Evolutionary conservation across 2,329 filamentous ascomycete genomes (phyloP).

Genomic region (Cadophora luteo-olivacea): DNA sequence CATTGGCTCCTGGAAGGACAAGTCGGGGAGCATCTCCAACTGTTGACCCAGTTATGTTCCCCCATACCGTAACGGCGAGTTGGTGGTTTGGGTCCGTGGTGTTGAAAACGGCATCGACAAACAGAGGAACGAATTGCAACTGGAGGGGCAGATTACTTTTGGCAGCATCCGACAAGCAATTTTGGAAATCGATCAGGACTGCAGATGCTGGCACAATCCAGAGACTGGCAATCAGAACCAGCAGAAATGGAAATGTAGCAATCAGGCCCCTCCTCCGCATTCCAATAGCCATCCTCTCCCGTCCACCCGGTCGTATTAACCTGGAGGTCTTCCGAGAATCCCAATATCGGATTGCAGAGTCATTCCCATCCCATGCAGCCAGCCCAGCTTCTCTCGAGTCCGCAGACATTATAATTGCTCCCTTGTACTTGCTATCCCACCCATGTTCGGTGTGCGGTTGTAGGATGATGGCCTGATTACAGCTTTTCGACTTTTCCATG

Average conservation of each 20-base stretch:
- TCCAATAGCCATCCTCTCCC: background rate
- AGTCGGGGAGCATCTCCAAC: constrained; percentile 51
- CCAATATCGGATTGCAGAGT: background rate
- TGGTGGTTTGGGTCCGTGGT: constrained; percentile 63
- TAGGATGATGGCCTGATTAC: constrained; percentile 35
- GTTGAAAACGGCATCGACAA: constrained; percentile 78
- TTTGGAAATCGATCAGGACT: constrained; percentile 78
- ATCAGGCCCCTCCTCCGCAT: constrained; percentile 23
- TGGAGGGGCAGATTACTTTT: constrained; percentile 61
- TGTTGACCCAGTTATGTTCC: constrained; percentile 81
- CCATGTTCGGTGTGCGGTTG: constrained; percentile 37
- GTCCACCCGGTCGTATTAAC: background rate
- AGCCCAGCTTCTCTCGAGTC: constrained; percentile 31
- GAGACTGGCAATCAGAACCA: constrained; percentile 37
- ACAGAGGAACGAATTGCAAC: constrained; percentile 82
- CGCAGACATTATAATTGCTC: constrained; percentile 37
- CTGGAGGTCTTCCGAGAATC: background rate
- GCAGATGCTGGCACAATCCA: constrained; percentile 56
- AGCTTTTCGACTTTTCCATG: constrained; percentile 39
- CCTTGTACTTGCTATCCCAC: constrained; percentile 21
- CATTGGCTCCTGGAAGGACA: constrained; percentile 64
- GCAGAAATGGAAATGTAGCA: constrained; percentile 30
- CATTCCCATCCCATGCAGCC: constrained; percentile 8
- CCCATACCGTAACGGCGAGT: constrained; percentile 82
- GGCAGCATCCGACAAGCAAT: constrained; percentile 75